These are phyloP conservation scores for Cryphonectria parasitica DNA, from an alignment of 2,329 filamentous ascomycete genomes.

Conservation along the genomic window DNA sequence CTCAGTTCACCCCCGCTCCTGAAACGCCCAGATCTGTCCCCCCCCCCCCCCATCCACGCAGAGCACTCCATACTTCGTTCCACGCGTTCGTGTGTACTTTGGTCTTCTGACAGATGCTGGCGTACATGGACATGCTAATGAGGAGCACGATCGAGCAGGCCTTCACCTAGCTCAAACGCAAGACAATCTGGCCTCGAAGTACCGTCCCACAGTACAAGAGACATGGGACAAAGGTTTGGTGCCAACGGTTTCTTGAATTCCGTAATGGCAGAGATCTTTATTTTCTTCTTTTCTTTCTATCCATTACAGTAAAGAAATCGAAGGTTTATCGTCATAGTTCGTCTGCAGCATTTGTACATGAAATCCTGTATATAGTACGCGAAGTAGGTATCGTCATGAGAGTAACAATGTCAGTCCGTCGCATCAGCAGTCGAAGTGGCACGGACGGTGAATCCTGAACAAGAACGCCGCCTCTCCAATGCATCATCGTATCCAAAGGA, in stretches of 20 bases:
- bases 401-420: constrained; percentile 6
- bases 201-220: background rate
- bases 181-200: background rate
- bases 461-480: constrained; percentile 11
- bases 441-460: constrained; percentile 4
- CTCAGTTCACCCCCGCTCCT: no score
- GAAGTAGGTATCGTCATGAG: constrained; percentile 10
- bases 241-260: background rate
- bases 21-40: background rate
- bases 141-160: background rate
- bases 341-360: background rate
- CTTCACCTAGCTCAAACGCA: background rate
- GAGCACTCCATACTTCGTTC: no score
- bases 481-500: constrained; percentile 3
- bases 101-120: background rate
- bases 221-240: background rate
- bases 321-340: background rate
- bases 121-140: background rate
- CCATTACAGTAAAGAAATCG: background rate
- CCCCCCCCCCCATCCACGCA: no score
- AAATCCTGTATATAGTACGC: background rate
- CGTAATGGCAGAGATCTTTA: background rate
- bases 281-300: background rate
- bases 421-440: constrained; percentile 2
- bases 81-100: no score